Evolutionary conservation across 1,139 yeast species (phyloP).

Genomic region (Kodamaea sp.): DNA sequence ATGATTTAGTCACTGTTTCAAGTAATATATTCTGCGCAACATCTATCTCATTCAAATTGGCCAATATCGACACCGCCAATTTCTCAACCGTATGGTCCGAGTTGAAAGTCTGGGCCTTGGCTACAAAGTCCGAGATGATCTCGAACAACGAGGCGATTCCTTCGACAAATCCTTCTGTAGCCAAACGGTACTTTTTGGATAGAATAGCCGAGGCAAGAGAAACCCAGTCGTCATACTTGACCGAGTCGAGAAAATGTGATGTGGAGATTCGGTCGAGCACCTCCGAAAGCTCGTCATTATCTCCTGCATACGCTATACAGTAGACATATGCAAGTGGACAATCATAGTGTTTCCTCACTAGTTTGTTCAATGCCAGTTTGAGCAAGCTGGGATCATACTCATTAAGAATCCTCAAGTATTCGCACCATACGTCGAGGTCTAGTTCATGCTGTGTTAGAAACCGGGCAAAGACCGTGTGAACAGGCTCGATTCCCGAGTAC

Average conservation of each 20-base stretch:
- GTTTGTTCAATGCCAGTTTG: conserved; percentile 16
- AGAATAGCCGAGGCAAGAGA: conserved; percentile 29
- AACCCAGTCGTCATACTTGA: conserved; percentile 34
- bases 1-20: no score
- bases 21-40: conserved; percentile 22
- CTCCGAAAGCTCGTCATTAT: neutral
- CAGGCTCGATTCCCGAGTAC: conserved; percentile 12
- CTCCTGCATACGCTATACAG: neutral
- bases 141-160: conserved; percentile 13
- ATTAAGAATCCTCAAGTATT: conserved; percentile 1
- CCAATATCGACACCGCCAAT: conserved; percentile 29
- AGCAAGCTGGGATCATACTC: conserved; percentile 9
- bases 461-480: conserved; percentile 8
- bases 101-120: conserved; percentile 20
- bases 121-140: conserved; percentile 12
- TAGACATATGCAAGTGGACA: no score
- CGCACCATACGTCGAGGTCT: conserved; percentile 4
- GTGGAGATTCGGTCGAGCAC: conserved; percentile 1
- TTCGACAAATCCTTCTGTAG: conserved; percentile 8
- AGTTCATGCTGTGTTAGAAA: neutral
- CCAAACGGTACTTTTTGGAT: conserved; percentile 12
- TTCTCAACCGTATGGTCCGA: conserved; percentile 40
- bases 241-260: conserved; percentile 11
- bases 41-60: conserved; percentile 20
- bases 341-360: conserved; percentile 15